Evolutionary conservation across 2,329 filamentous ascomycete genomes (phyloP).

Genomic region (Colletotrichum musicola): DNA sequence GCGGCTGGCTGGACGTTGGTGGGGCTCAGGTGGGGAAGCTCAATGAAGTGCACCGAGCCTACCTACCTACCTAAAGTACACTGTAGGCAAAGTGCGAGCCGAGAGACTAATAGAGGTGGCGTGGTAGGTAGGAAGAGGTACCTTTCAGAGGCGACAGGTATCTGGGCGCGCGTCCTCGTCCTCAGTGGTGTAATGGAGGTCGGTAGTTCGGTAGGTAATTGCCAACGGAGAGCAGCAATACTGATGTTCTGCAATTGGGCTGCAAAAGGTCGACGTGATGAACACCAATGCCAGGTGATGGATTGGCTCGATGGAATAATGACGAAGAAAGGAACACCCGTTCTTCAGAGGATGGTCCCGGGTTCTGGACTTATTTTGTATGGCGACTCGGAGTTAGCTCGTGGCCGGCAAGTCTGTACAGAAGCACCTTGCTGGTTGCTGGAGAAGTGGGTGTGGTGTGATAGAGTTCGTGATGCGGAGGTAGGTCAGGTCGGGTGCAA

Average conservation of each 20-base stretch:
- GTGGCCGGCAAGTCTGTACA: background rate
- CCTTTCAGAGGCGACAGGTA: background rate
- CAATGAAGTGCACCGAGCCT: no score
- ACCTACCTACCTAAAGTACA: no score
- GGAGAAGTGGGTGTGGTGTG: constrained; percentile 10
- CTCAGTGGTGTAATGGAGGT: background rate
- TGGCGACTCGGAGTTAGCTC: background rate
- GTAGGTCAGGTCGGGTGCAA: background rate
- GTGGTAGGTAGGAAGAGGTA: background rate
- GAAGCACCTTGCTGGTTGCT: background rate
- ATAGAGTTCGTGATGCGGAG: constrained; percentile 9
- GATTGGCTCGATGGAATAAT: background rate
- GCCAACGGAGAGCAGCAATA: background rate
- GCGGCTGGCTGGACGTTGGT: no score
- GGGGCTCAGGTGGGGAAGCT: no score
- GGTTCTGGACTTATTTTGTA: background rate
- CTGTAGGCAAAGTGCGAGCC: background rate
- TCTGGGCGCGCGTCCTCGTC: background rate
- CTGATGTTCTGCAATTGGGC: no score
- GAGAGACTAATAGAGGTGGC: background rate
- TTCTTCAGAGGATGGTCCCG: background rate
- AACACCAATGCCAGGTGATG: no score
- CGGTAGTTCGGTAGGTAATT: background rate
- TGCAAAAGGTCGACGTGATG: no score
- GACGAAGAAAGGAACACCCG: background rate